phyloP scores from a whole-genome alignment of 176 grass and related monocot genomes.

The Bromus sterilis region DNA sequence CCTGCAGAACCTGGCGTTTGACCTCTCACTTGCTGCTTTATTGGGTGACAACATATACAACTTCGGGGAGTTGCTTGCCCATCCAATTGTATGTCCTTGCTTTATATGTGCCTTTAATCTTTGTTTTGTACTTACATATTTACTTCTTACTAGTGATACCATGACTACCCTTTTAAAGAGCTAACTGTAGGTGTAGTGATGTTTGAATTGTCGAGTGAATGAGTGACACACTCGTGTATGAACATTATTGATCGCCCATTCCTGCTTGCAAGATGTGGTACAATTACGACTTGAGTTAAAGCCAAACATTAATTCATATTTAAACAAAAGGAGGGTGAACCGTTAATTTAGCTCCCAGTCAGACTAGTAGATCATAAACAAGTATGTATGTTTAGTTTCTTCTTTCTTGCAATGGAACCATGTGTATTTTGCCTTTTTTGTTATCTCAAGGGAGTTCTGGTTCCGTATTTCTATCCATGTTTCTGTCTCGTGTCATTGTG shows the following conservation, averaged over 20 bases:
- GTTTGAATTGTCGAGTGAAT: not conserved
- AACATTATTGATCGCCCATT: not conserved
- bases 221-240: not conserved
- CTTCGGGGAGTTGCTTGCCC: constrained; percentile 79
- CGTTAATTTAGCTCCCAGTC: not conserved
- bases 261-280: not conserved
- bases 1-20: constrained; percentile 71
- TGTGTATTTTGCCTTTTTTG: not conserved
- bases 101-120: not conserved
- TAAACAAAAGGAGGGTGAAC: not conserved
- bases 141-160: not conserved
- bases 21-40: constrained; percentile 74
- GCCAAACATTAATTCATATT: not conserved
- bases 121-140: not conserved
- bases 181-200: not conserved
- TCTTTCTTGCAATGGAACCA: not conserved
- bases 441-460: not conserved
- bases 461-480: not conserved
- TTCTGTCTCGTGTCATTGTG: not conserved
- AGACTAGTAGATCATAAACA: not conserved
- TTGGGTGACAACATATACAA: constrained; percentile 89
- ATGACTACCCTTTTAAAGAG: not conserved
- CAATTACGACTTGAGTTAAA: not conserved
- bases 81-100: constrained; percentile 67
- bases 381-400: not conserved